phyloP scores from a whole-genome alignment of 2,329 filamentous ascomycete species.

The Aspergillus nomiae region DNA sequence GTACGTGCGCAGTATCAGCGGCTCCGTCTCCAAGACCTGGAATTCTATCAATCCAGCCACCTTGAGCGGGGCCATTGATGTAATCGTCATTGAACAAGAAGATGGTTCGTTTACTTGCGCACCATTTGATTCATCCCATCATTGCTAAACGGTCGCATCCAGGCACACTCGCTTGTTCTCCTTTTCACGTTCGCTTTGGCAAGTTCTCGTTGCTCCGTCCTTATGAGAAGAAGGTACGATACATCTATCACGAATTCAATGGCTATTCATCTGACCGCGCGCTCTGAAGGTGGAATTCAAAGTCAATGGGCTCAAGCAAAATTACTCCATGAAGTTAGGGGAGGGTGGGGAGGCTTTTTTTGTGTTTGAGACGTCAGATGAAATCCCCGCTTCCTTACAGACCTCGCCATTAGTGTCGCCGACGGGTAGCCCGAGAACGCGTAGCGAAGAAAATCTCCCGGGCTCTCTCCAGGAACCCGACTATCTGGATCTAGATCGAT shows the following conservation, averaged over 20 bases:
- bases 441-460: constrained; percentile 33
- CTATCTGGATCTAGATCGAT: constrained; percentile 49
- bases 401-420: constrained; percentile 93
- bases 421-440: constrained; percentile 69
- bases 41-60: constrained; percentile 99
- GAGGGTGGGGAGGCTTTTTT: constrained; percentile 98
- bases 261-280: constrained; percentile 6
- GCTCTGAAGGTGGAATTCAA: constrained; percentile 76
- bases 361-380: constrained; percentile 91
- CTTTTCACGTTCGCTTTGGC: constrained; percentile 97
- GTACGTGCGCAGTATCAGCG: constrained; percentile 94
- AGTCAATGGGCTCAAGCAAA: constrained; percentile 88
- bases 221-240: constrained; percentile 81
- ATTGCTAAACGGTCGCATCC: background rate
- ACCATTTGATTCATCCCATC: background rate
- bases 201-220: constrained; percentile 96
- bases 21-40: constrained; percentile 97
- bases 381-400: constrained; percentile 89
- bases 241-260: background rate
- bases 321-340: constrained; percentile 97
- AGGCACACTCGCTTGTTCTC: constrained; percentile 80
- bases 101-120: constrained; percentile 63
- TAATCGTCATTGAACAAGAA: constrained; percentile 95
- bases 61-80: constrained; percentile 95
- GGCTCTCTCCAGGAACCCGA: constrained; percentile 51